Evolutionary conservation across 2,329 filamentous ascomycete genomes (phyloP).

Genomic region (Monosporascus sp.): DNA sequence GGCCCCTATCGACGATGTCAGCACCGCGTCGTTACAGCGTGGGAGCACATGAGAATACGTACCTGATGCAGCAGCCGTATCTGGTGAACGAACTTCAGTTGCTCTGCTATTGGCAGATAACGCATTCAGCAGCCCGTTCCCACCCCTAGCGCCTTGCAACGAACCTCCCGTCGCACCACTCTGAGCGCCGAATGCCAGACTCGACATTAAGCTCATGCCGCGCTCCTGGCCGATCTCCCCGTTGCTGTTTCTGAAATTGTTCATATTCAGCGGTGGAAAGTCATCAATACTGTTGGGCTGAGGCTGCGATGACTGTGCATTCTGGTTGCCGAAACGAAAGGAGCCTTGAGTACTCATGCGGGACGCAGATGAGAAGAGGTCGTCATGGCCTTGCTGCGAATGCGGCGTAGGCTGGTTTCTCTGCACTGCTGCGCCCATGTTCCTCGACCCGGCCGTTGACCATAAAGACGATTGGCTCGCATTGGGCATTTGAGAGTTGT

Average conservation of each 20-base stretch:
- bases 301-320: conserved; percentile 39
- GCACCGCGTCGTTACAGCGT: conserved; percentile 4
- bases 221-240: conserved; percentile 56
- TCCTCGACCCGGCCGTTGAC: conserved; percentile 45
- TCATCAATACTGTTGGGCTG: conserved; percentile 50
- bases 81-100: conserved; percentile 44
- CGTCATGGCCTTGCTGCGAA: conserved; percentile 46
- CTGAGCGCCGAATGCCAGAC: conserved; percentile 48
- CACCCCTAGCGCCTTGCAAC: conserved; percentile 39
- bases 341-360: conserved; percentile 38
- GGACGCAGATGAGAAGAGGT: conserved; percentile 35
- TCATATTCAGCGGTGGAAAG: conserved; percentile 54
- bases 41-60: conserved; percentile 5
- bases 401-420: conserved; percentile 47
- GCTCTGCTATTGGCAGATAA: conserved; percentile 54
- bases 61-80: conserved; percentile 35
- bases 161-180: conserved; percentile 32
- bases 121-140: conserved; percentile 59
- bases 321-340: conserved; percentile 51
- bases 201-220: conserved; percentile 45
- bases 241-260: conserved; percentile 40
- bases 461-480: conserved; percentile 48
- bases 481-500: conserved; percentile 50
- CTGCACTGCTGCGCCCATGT: conserved; percentile 42
- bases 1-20: conserved; percentile 24